These are phyloP conservation scores for Hypoxylon sp. DNA, from an alignment of 2,329 filamentous ascomycete species.

Conservation along the genomic window DNA sequence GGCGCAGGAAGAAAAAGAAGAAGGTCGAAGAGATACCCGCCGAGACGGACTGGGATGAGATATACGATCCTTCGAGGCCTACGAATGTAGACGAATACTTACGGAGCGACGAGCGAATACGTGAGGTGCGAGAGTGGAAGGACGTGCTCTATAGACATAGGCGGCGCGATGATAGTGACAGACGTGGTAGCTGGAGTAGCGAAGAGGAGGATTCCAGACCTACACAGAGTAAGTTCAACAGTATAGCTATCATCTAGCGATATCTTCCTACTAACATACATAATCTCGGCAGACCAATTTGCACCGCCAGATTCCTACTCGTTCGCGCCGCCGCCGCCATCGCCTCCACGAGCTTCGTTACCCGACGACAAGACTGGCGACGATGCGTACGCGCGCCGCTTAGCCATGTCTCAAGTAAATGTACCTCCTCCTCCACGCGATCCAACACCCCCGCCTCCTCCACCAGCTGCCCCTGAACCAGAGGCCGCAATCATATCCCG, in stretches of 20 bases:
- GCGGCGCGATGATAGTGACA: constrained; percentile 62
- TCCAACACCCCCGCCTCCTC: constrained; percentile 51
- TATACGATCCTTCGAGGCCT: constrained; percentile 86
- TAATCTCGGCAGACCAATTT: constrained; percentile 63
- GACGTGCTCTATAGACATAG: constrained; percentile 80
- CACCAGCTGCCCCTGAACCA: constrained; percentile 54
- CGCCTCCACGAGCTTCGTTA: constrained; percentile 60
- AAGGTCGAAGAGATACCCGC: constrained; percentile 71
- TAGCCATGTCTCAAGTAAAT: constrained; percentile 65
- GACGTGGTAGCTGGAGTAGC: constrained; percentile 52
- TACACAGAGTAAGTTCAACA: constrained; percentile 52
- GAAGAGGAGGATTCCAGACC: constrained; percentile 51
- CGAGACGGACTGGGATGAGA: constrained; percentile 88
- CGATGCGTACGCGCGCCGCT: constrained; percentile 74
- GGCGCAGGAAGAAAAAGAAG: constrained; percentile 83
- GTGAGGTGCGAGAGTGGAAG: constrained; percentile 88
- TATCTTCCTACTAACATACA: constrained; percentile 32
- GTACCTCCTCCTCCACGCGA: constrained; percentile 46
- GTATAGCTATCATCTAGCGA: not conserved
- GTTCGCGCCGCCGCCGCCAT: constrained; percentile 68
- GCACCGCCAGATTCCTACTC: constrained; percentile 69
- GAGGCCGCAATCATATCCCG: constrained; percentile 76
- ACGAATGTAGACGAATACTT: constrained; percentile 89
- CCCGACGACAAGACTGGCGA: constrained; percentile 74
- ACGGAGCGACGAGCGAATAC: constrained; percentile 83